Evolutionary conservation across 192 early-diverging fungal species (phyloP).

Genomic region (Jimgerdemannia flammicorona): DNA sequence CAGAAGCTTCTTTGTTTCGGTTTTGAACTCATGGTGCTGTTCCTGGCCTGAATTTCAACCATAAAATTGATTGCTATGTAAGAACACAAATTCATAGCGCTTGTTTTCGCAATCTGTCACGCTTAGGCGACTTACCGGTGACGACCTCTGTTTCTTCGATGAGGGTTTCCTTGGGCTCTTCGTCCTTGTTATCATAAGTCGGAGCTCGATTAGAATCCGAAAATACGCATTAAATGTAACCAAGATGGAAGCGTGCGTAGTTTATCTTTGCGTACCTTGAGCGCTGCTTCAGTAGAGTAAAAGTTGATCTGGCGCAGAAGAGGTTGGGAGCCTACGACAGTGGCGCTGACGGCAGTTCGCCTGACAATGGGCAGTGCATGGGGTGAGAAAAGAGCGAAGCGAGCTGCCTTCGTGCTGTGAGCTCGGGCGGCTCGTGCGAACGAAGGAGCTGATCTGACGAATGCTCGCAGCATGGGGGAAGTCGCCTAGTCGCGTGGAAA

Average conservation of each 20-base stretch:
- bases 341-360: not conserved
- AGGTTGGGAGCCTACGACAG: not conserved
- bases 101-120: not conserved
- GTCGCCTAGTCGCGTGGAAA: too few relatives aligned
- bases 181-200: not conserved
- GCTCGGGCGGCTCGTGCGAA: not conserved
- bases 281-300: not conserved
- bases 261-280: not conserved
- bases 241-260: not conserved
- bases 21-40: constrained; percentile 50
- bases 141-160: not conserved
- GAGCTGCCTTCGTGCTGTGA: not conserved
- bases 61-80: not conserved
- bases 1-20: constrained; percentile 58
- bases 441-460: not conserved
- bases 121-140: not conserved
- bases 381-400: not conserved
- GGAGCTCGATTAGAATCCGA: not conserved
- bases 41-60: constrained; percentile 16
- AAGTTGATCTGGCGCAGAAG: not conserved
- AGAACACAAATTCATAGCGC: too few relatives aligned
- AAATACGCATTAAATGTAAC: not conserved
- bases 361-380: not conserved
- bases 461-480: not conserved
- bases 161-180: not conserved